Evolutionary conservation across 1,139 yeast species (phyloP), one percentile per base, ranked within the genome.

Genomic region (Blastobotrys raffinosifermentans): DNA sequence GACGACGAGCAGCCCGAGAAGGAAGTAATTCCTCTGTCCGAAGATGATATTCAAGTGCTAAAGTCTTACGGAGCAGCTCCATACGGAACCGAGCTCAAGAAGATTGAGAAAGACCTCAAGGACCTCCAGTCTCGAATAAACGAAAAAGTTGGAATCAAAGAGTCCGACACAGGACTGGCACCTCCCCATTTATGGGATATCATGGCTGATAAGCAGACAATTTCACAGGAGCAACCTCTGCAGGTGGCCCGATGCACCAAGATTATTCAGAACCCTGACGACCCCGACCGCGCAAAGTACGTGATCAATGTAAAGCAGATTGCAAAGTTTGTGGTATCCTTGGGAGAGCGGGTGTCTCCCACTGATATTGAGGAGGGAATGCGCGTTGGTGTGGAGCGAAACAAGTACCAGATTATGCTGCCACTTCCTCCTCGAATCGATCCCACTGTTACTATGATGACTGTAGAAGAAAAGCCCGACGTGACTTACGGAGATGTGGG

Each of bases 371-470:
- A 91, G 65, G 98, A 93, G 65, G 98, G 98, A 34, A 93, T 91
- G 98, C 76, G 98, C 60, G 97, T 91, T 32, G 99, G 98, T 55
- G 98, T 91, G 44, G 98, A 91, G 62, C 79, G 98, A 63, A 87
- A 85, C 57, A 91, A 91, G 64, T 91, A 93, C 65, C 95, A 89
- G 62, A 91, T 91, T 58, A 95, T 87, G 70, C 73, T 91, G 54
- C 98, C 99, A 18, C 71, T 93, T 49, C 98, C 98, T 16, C 98
- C 99, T 37, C 73, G 95, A 58, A 91, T 91, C 58, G 98, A 91
- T 62, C 97, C 98, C 8, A 77, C 89, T 13, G 98, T 91, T 38
- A 91, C 98, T n/a, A 91, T 91, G 98, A 91, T 91, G 98, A 89
- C 97, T 1, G 98, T 91, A 37, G 98, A 91, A 63, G 98, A 91